Evolutionary conservation across 495 filamentous ascomycete genomes (phyloP), one percentile per base, ranked within the genome.

Genomic region (Hypomontagnella monticulosa): DNA sequence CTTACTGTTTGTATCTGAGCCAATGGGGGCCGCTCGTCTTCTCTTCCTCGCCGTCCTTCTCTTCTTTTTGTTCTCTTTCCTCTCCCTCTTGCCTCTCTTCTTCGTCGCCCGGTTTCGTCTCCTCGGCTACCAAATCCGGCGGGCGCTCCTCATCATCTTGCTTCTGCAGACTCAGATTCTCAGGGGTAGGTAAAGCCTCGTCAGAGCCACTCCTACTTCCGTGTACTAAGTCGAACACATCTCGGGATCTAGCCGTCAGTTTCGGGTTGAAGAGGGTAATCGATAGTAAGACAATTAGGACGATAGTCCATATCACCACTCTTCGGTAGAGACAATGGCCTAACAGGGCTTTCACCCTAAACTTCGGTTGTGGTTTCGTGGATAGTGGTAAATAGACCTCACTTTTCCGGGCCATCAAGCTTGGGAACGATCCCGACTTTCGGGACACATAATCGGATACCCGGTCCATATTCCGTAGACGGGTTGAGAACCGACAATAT

Each of bases 1-100:
- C 79, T 76, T 63, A 83, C 80, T 80, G 78, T 33, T 63, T 71
- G 46, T 76, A 81, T 14, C 41, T 57, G n/a, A 81, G 50, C 80
- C 80, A 83, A 9, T 73, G 67, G 9, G 73, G 75, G 42, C 66
- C 57, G 14, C 74, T 69, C 5, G 14, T 4, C 4, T 67, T 54
- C 6, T 69, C 67, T 2, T 54, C 61, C n/a, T 65, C 60, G 0
- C 51, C 43, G 4, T 61, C 50, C 12, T 61, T 32, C 5, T 69
- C 61, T 14, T 66, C 51, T 4, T 67, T 47, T 27, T 61, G n/a
- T 27, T 55, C 57, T 16, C 46, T 52, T 18, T 71, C 38, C 1
- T 51, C 40, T 15, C 62, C 11, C 7, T 43, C 53, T 41, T 41
- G 36, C 19, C 41, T 33, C 9, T 42, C 19, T 30, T 41, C 14